phyloP scores from a whole-genome alignment of 768 basidiomycete genomes.

The Royoungia palumana region DNA sequence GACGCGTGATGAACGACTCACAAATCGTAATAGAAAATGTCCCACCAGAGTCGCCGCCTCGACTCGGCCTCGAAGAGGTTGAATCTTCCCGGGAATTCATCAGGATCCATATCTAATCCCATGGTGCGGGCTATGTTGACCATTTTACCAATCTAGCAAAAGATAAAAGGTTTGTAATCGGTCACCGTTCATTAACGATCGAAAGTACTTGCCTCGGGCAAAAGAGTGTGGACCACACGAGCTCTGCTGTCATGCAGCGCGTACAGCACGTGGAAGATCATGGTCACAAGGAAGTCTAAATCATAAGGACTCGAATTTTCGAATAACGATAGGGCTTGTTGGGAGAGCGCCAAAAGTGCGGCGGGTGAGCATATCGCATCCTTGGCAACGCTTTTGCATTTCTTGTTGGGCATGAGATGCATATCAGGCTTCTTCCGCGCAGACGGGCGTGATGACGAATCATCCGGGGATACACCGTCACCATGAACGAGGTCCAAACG shows the following conservation, averaged over 20 bases:
- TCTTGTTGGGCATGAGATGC: slow-evolving; percentile 14
- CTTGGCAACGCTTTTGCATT: slow-evolving; percentile 29
- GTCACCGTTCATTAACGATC: slow-evolving; percentile 27
- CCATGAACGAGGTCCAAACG: slow-evolving; percentile 22
- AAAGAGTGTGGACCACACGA: slow-evolving; percentile 35
- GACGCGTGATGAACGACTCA: slow-evolving; percentile 36
- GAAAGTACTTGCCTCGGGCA: slow-evolving; percentile 27
- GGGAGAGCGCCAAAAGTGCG: slow-evolving; percentile 46
- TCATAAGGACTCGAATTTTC: slow-evolving; percentile 46
- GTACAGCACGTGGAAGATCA: slow-evolving; percentile 53
- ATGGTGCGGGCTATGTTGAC: slow-evolving; percentile 62
- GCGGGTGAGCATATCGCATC: slow-evolving; percentile 32
- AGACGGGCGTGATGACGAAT: slow-evolving; percentile 22
- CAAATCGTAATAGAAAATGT: slow-evolving; percentile 74
- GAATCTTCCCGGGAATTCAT: slow-evolving; percentile 47
- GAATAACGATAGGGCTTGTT: slow-evolving; percentile 43
- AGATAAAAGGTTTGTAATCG: slow-evolving; percentile 7
- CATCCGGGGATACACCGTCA: slow-evolving; percentile 18
- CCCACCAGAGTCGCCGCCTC: slow-evolving; percentile 71
- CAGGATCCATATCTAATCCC: slow-evolving; percentile 60
- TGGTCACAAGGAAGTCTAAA: slow-evolving; percentile 57
- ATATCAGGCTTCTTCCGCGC: slow-evolving; percentile 22
- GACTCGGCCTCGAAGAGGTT: slow-evolving; percentile 50
- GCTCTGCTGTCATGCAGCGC: slow-evolving; percentile 50
- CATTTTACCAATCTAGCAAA: slow-evolving; percentile 59